Evolutionary conservation across 345 rosid species (phyloP).

Genomic region (Bretschneidera sinensis): DNA sequence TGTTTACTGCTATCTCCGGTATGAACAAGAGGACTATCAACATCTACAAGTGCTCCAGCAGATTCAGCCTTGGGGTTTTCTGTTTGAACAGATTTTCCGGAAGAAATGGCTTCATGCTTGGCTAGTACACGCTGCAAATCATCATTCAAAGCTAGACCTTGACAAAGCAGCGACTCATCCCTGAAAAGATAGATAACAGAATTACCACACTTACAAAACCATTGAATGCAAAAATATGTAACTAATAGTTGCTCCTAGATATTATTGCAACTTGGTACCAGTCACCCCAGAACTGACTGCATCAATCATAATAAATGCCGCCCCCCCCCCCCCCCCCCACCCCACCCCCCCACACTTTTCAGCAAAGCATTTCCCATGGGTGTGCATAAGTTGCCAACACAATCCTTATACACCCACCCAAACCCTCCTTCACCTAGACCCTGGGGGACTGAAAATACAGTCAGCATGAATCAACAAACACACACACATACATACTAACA

Average conservation of each 20-base stretch:
- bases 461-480: not conserved
- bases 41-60: conserved; percentile 50
- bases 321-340: no score
- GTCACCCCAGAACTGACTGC: not conserved
- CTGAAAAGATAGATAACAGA: conserved; percentile 34
- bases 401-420: no score
- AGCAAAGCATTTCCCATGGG: no score
- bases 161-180: conserved; percentile 86
- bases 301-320: no score
- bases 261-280: not conserved
- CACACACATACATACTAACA: not conserved
- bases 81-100: conserved; percentile 45
- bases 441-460: no score
- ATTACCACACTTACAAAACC: not conserved
- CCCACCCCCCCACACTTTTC: no score
- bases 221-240: not conserved
- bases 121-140: conserved; percentile 92
- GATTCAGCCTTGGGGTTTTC: conserved; percentile 55
- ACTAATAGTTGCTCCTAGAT: not conserved
- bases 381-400: not conserved
- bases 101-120: conserved; percentile 80
- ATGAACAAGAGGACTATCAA: conserved; percentile 68
- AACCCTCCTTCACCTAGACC: no score
- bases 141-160: conserved; percentile 91
- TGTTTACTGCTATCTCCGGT: conserved; percentile 56